These are phyloP conservation scores for Inga oerstediana DNA, from an alignment of 306 rosid genomes.

Conservation along the genomic window DNA sequence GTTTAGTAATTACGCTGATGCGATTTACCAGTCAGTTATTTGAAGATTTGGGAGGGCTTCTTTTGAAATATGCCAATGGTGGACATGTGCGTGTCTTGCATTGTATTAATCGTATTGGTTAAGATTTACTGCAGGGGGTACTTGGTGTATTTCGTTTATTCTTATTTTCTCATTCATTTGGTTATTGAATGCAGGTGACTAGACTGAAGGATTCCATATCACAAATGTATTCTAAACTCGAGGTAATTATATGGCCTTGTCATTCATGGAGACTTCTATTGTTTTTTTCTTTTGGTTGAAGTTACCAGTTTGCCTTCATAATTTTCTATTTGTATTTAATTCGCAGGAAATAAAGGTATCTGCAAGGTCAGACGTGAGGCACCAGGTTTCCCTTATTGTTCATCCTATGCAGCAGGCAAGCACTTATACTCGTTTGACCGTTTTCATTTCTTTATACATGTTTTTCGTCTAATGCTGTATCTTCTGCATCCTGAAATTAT, in stretches of 20 bases:
- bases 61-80: conserved; percentile 25
- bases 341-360: conserved; percentile 82
- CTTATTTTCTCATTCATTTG: conserved; percentile 35
- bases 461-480: conserved; percentile 22
- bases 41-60: conserved; percentile 8
- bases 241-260: conserved; percentile 51
- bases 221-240: conserved; percentile 83
- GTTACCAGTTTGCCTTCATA: neutral
- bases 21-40: conserved; percentile 12
- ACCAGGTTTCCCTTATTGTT: conserved; percentile 87
- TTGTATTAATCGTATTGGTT: neutral
- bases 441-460: conserved; percentile 14
- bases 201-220: conserved; percentile 94
- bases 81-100: conserved; percentile 17
- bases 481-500: conserved; percentile 12
- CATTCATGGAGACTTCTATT: conserved; percentile 6
- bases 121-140: neutral
- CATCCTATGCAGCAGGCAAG: conserved; percentile 98
- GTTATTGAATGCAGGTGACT: conserved; percentile 59
- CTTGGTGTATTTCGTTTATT: conserved; percentile 29
- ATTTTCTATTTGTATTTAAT: conserved; percentile 26
- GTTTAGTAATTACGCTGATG: conserved; percentile 15
- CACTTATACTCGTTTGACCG: conserved; percentile 12
- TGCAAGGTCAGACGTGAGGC: conserved; percentile 79
- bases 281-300: conserved; percentile 8